phyloP scores from a whole-genome alignment of 169 alveolate species.

The Hepatocystis sp. region DNA sequence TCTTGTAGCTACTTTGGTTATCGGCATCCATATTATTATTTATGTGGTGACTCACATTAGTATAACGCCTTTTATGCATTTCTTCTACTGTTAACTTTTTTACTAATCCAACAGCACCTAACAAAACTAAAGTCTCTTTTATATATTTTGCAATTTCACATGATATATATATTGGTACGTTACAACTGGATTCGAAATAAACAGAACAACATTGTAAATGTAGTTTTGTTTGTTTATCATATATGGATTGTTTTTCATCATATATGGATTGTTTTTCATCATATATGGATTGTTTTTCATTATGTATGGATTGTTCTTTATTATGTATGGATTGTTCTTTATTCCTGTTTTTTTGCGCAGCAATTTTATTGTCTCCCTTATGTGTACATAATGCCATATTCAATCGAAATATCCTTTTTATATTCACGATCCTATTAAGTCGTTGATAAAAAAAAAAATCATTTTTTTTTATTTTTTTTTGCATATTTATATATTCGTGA shows the following conservation, averaged over 20 bases:
- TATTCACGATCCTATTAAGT: background rate
- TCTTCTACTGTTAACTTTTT: too few relatives aligned
- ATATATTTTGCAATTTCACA: constrained; percentile 25
- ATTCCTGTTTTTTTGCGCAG: too few relatives aligned
- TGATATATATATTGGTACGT: constrained; percentile 3
- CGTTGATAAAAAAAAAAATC: background rate
- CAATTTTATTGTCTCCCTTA: too few relatives aligned
- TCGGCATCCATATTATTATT: too few relatives aligned
- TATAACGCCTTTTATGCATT: too few relatives aligned
- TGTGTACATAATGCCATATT: too few relatives aligned
- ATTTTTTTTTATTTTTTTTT: constrained; percentile 17
- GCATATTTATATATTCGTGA: constrained; percentile 29
- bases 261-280: too few relatives aligned
- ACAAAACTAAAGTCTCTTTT: constrained; percentile 24
- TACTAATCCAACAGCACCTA: constrained; percentile 27
- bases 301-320: too few relatives aligned
- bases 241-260: background rate
- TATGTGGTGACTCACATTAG: too few relatives aligned
- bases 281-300: too few relatives aligned
- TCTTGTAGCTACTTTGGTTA: too few relatives aligned
- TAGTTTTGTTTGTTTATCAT: constrained; percentile 13
- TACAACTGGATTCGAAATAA: constrained; percentile 42
- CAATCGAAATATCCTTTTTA: constrained; percentile 2
- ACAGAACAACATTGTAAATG: constrained; percentile 48
- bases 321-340: too few relatives aligned